phyloP scores from a whole-genome alignment of 768 basidiomycete species.

The Mycena amicta region DNA sequence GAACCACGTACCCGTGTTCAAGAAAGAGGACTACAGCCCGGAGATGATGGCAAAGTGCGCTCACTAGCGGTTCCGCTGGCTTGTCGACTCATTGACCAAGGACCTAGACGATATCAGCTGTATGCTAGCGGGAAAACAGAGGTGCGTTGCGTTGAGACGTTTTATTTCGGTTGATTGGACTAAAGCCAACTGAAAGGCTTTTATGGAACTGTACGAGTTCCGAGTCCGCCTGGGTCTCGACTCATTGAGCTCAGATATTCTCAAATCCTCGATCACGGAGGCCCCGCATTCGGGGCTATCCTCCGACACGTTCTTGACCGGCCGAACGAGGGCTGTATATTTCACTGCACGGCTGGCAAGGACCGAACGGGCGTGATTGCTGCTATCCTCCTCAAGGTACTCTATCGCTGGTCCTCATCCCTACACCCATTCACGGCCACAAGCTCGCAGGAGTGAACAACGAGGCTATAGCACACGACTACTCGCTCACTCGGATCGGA shows the following conservation, averaged over 20 bases:
- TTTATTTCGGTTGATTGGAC: too few relatives aligned
- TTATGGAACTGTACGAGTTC: conserved; percentile 57
- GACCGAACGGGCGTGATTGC: conserved; percentile 80
- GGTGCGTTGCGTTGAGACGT: conserved; percentile 47
- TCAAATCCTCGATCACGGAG: conserved; percentile 78
- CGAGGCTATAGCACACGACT: conserved; percentile 68
- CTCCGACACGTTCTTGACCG: conserved; percentile 74
- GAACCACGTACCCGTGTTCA: conserved; percentile 65
- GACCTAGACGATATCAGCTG: conserved; percentile 61
- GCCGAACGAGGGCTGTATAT: conserved; percentile 64
- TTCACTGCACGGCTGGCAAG: conserved; percentile 87
- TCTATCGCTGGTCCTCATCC: conserved; percentile 10
- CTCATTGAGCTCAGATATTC: conserved; percentile 45
- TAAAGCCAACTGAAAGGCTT: too few relatives aligned
- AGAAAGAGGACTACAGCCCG: conserved; percentile 78
- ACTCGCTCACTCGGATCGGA: conserved; percentile 76
- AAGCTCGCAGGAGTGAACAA: conserved; percentile 77
- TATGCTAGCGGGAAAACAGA: conserved; percentile 83
- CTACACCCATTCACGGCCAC: neutral
- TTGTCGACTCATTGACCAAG: conserved; percentile 28
- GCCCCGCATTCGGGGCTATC: conserved; percentile 66
- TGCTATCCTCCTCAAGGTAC: conserved; percentile 70
- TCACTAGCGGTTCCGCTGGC: conserved; percentile 32
- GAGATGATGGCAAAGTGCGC: conserved; percentile 84
- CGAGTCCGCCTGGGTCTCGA: neutral